Conservation (phyloP, 495 filamentous ascomycete species). For the Podospora australis region DNA sequence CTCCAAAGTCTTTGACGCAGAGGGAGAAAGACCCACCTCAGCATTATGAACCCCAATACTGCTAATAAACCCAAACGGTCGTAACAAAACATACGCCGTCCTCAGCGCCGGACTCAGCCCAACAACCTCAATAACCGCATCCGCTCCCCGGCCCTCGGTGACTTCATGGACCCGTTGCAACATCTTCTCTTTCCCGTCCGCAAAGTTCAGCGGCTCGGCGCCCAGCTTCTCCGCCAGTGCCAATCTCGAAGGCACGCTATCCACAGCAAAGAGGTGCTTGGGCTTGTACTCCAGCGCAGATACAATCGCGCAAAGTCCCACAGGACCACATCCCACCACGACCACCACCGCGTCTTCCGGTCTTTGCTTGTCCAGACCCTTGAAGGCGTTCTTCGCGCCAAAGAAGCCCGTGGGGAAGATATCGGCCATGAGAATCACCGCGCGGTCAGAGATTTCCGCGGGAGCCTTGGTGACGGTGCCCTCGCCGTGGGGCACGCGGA, state of each 20-base stretch:
- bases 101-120: conserved; percentile 75
- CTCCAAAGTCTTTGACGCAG: too few relatives aligned
- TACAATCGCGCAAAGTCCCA: conserved; percentile 82
- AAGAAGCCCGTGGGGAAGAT: conserved; percentile 88
- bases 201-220: conserved; percentile 81
- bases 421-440: conserved; percentile 83
- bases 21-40: too few relatives aligned
- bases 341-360: conserved; percentile 68
- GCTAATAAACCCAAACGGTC: conserved; percentile 81
- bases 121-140: conserved; percentile 89
- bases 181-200: conserved; percentile 58
- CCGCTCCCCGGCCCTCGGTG: conserved; percentile 79
- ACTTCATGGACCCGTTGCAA: conserved; percentile 65
- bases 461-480: conserved; percentile 75
- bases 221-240: conserved; percentile 71
- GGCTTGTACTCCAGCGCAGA: conserved; percentile 75
- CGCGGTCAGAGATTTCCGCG: conserved; percentile 64
- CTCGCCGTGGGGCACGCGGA: conserved; percentile 80
- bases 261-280: conserved; percentile 77
- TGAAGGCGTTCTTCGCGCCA: conserved; percentile 78
- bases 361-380: conserved; percentile 51
- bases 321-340: conserved; percentile 82
- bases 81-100: conserved; percentile 76
- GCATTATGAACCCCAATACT: conserved; percentile 92
- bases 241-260: conserved; percentile 71